Base-by-base conservation (phyloP, 192 early-diverging fungal species). In the Kappamyces sp. region DNA sequence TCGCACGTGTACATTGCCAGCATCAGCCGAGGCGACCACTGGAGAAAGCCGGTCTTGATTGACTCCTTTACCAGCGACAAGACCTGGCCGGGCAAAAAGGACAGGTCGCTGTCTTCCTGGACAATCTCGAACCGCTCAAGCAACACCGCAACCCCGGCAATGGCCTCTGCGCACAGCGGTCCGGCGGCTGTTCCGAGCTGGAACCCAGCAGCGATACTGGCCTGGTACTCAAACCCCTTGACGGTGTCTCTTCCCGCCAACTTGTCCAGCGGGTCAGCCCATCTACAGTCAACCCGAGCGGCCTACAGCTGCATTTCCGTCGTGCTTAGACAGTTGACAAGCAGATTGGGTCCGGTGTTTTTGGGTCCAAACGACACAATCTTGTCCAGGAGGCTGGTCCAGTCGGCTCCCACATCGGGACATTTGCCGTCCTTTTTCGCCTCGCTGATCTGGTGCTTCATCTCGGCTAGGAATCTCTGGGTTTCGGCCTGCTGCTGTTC, bases 1-100 rank as follows among this genome's bases (percentile, higher is more conserved):
- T 96, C 97, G 66, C 94, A 97, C 1, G 88, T 83, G 63, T 99
- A 99, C 84, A 90, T 96, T 35, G 97, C 97, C 61, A 97, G 69
- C 66, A 88, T 80, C n/a, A 99, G 70, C 8, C 97, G 84, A 9
- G 94, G 91, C 45, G 93, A 96, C 88, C 91, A 98, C 29, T 88
- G 79, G 61, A 99, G 66, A 63, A 97, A 97, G 3, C 86, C 87
- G 37, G 84, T 74, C 47, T 80, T 75, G 57, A 89, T 88, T 6
- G 85, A 87, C 57, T 95, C 93, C 31, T 84, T 83, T 67, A 91
- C 79, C 0, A 86, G 79, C 5, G 93, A 79, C 38, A 99, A 94
- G 45, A 97, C 78, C 60, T 95, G 91, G 1, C 97, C 95, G 61
- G 80, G 75, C 30, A 89, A 47, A 6, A 73, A 55, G 12, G 59